Evolutionary conservation across 805 yeast genomes (phyloP).

Genomic region (Teunomyces funiuensis): DNA sequence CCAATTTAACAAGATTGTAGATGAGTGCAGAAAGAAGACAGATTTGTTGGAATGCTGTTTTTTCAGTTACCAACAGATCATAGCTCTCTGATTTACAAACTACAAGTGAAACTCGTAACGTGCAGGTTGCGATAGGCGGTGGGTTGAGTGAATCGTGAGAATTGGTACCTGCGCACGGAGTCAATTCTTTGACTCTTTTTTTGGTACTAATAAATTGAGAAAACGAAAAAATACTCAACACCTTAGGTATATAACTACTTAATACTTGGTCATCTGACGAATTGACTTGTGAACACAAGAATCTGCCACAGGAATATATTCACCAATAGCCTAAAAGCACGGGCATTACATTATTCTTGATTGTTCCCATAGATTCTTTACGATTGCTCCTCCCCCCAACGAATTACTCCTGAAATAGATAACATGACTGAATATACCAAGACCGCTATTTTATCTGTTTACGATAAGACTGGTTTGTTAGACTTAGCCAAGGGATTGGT

Average conservation of each 20-base stretch:
- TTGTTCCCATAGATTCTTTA: background rate
- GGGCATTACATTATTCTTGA: background rate
- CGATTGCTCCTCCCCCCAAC: background rate
- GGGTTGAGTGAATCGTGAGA: too few relatives aligned
- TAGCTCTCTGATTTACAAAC: too few relatives aligned
- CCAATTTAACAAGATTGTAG: background rate
- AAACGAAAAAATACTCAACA: conserved; percentile 4
- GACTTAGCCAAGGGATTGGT: conserved; percentile 95
- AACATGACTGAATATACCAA: conserved; percentile 50
- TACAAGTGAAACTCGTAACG: too few relatives aligned
- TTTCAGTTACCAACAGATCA: too few relatives aligned
- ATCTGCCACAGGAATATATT: background rate
- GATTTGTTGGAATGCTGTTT: too few relatives aligned
- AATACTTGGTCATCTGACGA: conserved; percentile 6
- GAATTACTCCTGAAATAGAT: conserved; percentile 4
- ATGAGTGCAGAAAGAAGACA: too few relatives aligned
- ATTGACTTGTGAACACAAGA: conserved; percentile 2
- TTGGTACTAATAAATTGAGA: conserved; percentile 4
- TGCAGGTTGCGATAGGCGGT: too few relatives aligned
- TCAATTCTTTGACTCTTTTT: conserved; percentile 5
- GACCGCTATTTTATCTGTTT: conserved; percentile 95
- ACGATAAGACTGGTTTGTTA: conserved; percentile 94
- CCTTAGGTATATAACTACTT: conserved; percentile 3
- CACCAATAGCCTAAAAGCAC: background rate
- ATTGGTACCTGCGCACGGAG: too few relatives aligned